These are phyloP conservation scores for Fusarium neocosmosporiellum DNA, from an alignment of 2,329 filamentous ascomycete species.

Conservation along the genomic window DNA sequence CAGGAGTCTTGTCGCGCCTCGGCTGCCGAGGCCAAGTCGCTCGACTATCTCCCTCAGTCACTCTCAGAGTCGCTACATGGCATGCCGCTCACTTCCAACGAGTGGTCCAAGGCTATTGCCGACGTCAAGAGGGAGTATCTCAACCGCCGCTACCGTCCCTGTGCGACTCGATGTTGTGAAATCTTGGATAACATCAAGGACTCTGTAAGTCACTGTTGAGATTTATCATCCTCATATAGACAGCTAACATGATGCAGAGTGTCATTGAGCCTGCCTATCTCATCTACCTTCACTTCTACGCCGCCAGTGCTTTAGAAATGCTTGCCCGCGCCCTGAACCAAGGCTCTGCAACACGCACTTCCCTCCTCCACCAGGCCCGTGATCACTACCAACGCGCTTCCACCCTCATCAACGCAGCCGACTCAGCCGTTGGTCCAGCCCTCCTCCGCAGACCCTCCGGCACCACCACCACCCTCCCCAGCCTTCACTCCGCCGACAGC, in stretches of 20 bases:
- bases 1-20: slow-evolving; percentile 22
- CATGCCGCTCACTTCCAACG: slow-evolving; percentile 57
- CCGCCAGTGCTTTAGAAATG: slow-evolving; percentile 69
- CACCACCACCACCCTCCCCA: slow-evolving; percentile 47
- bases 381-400: slow-evolving; percentile 63
- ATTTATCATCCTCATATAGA: not conserved
- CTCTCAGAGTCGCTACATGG: slow-evolving; percentile 40
- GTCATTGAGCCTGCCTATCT: slow-evolving; percentile 64
- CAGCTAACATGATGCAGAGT: slow-evolving; percentile 41
- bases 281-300: slow-evolving; percentile 71
- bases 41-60: slow-evolving; percentile 26
- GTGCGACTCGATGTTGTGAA: slow-evolving; percentile 64
- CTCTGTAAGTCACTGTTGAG: slow-evolving; percentile 48
- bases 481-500: slow-evolving; percentile 56
- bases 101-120: slow-evolving; percentile 63
- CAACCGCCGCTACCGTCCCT: slow-evolving; percentile 63
- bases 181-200: slow-evolving; percentile 62
- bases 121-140: slow-evolving; percentile 67
- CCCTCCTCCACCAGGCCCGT: slow-evolving; percentile 63
- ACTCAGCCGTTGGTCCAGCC: slow-evolving; percentile 55
- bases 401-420: slow-evolving; percentile 59
- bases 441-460: slow-evolving; percentile 53
- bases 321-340: slow-evolving; percentile 62
- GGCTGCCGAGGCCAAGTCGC: slow-evolving; percentile 7
- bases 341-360: slow-evolving; percentile 58